Conservation (phyloP, 2,329 filamentous ascomycete genomes). For the Aspergillus texensis region DNA sequence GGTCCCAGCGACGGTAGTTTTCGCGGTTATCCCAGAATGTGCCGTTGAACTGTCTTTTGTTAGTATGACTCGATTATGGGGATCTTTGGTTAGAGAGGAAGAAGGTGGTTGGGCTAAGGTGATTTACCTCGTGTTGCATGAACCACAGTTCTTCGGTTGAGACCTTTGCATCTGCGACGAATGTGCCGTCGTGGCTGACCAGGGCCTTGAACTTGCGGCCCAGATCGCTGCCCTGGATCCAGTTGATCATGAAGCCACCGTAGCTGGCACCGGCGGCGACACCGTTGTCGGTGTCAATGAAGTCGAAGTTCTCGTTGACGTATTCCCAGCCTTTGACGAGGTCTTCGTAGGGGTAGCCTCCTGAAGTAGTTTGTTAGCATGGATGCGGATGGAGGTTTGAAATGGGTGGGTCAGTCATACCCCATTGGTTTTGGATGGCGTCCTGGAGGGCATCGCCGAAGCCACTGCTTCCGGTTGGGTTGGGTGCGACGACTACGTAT, state of each 20-base stretch:
- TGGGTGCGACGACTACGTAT: slow-evolving; percentile 79
- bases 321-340: slow-evolving; percentile 77
- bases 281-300: slow-evolving; percentile 42
- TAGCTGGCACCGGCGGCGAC: slow-evolving; percentile 46
- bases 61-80: neutral
- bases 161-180: slow-evolving; percentile 60
- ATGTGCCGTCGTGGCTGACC: slow-evolving; percentile 86
- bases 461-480: slow-evolving; percentile 80
- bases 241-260: slow-evolving; percentile 61
- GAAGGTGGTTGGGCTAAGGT: neutral
- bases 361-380: slow-evolving; percentile 17
- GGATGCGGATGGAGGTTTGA: neutral
- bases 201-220: slow-evolving; percentile 85
- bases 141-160: slow-evolving; percentile 57
- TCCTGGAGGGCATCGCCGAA: slow-evolving; percentile 79
- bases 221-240: slow-evolving; percentile 85
- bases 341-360: slow-evolving; percentile 70
- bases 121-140: slow-evolving; percentile 48
- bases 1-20: slow-evolving; percentile 71
- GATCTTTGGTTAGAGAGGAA: neutral
- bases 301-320: slow-evolving; percentile 50
- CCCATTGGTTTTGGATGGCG: slow-evolving; percentile 80
- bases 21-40: slow-evolving; percentile 58
- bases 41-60: slow-evolving; percentile 45
- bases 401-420: slow-evolving; percentile 38